Conservation (phyloP, 1,139 yeast genomes). For the Yamadazyma triangularis region DNA sequence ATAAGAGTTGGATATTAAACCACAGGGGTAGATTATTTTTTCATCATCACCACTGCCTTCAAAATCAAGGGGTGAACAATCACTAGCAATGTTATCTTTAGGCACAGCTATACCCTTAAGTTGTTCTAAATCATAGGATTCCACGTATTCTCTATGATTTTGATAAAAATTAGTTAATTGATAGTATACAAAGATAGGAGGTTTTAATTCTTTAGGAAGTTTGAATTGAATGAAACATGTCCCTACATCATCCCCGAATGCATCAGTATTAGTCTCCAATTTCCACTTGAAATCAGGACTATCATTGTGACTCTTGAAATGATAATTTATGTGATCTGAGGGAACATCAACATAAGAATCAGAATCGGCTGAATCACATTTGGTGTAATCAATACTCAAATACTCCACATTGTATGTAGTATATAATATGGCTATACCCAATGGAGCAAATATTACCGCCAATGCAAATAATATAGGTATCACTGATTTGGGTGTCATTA, state of each 20-base stretch:
- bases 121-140: conserved; percentile 63
- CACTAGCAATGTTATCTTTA: conserved; percentile 38
- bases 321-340: conserved; percentile 44
- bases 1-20: conserved; percentile 86
- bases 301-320: conserved; percentile 45
- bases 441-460: conserved; percentile 68
- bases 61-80: conserved; percentile 58
- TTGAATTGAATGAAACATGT: conserved; percentile 56
- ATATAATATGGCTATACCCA: conserved; percentile 63
- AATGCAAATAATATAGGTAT: conserved; percentile 59
- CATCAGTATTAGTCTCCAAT: conserved; percentile 28
- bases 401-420: conserved; percentile 59
- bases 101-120: conserved; percentile 58
- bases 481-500: conserved; percentile 71
- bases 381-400: conserved; percentile 53
- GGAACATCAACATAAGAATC: conserved; percentile 44
- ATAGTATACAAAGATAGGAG: conserved; percentile 64
- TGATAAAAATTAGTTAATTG: conserved; percentile 71
- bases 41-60: conserved; percentile 27
- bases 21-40: conserved; percentile 77
- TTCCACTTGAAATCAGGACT: conserved; percentile 54
- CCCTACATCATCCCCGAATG: conserved; percentile 30
- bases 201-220: conserved; percentile 53
- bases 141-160: conserved; percentile 74
- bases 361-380: conserved; percentile 44